Base-by-base conservation (phyloP, 1,139 yeast species). In the Candida sp. region DNA sequence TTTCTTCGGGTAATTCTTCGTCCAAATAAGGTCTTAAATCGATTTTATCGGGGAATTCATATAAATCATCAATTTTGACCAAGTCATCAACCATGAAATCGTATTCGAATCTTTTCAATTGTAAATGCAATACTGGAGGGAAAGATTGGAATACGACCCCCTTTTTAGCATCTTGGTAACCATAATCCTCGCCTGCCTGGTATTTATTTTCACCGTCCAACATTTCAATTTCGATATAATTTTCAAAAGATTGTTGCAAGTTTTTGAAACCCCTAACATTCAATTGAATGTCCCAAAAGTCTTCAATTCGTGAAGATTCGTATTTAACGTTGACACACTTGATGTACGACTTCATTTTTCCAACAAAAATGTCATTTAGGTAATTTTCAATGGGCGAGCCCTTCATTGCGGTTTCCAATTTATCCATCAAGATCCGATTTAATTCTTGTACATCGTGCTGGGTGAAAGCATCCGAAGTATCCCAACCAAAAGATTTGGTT, bases 371-470 rank as follows among this genome's bases (percentile, higher is more conserved):
- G 48, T 87, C 85, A 57, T 82, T 87, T 45, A 93, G 67, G 39
- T 81, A 78, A 33, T 87, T 88, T 60, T 90, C 97, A 23, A 89
- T 93, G 1, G 75, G 70, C 0, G 97, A 85, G 5, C 90, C 93
- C 59, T 90, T 90, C 98, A 93, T 91, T 43, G 89, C 88, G 5
- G 83, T 75, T 64, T 95, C 99, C 43, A 93, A 73, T 54, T 86
- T 83, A 62, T 93, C 99, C 97, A 95, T 93, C 59, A 93, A 74
- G 35, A 95, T 91, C 56, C 99, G 84, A 60, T 91, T 90, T 61
- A 95, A 75, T 62, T 93, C 99, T 61, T 95, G 99, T 12, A 93
- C 97, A 61, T 93, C 99, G 63, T 93, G 99, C 64, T 93, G 99
- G 5, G 96, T 88, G 62, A 93, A 95, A 0, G 98, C 97, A 56